Evolutionary conservation across 2,329 filamentous ascomycete genomes (phyloP).

Genomic region (Fusarium sp.): DNA sequence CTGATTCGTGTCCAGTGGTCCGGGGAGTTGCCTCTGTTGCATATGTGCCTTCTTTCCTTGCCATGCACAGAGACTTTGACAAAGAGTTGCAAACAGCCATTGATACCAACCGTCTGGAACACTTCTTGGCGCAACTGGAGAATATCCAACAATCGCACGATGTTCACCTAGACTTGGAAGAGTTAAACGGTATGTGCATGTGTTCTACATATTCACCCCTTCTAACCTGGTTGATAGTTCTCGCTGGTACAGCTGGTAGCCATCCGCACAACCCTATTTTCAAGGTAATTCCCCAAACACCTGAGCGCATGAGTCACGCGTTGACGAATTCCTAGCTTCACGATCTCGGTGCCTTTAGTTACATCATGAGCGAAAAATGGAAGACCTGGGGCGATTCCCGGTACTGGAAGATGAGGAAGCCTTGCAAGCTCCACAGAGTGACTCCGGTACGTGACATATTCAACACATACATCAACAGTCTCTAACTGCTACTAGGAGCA

Average conservation of each 20-base stretch:
- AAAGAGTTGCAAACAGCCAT: constrained; percentile 12
- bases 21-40: constrained; percentile 44
- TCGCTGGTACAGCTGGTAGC: constrained; percentile 19
- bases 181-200: constrained; percentile 42
- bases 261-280: constrained; percentile 40
- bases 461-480: not conserved
- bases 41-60: constrained; percentile 33
- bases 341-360: constrained; percentile 44
- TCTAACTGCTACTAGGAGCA: constrained; percentile 41
- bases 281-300: constrained; percentile 34
- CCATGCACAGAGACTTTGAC: constrained; percentile 21
- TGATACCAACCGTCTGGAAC: not conserved
- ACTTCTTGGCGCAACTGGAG: constrained; percentile 15
- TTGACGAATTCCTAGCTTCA: constrained; percentile 39
- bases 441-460: constrained; percentile 38
- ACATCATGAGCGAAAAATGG: constrained; percentile 36
- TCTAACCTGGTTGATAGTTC: constrained; percentile 36
- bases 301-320: too few relatives aligned
- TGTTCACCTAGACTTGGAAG: constrained; percentile 47
- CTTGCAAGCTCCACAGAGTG: constrained; percentile 35
- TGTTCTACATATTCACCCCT: not conserved
- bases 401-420: constrained; percentile 34
- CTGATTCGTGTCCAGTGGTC: constrained; percentile 40
- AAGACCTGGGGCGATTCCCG: not conserved
- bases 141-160: constrained; percentile 36